Percentiles rank a stretch among this genome's conserved stretches.
Conservation (phyloP, 176 grass and related monocot genomes). For the Urochloa ruziziensis region DNA sequence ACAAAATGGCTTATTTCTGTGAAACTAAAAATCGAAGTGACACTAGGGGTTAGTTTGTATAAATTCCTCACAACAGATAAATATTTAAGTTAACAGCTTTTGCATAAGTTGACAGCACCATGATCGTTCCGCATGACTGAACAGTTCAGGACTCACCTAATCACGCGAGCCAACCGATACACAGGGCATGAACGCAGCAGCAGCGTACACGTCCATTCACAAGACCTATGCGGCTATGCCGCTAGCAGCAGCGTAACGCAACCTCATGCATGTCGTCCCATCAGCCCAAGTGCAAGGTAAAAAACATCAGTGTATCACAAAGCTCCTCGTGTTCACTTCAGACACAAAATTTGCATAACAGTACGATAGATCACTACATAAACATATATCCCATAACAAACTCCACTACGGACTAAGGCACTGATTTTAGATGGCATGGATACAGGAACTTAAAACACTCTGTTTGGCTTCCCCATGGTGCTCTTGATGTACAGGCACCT, state of each 20-base stretch:
- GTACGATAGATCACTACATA: neutral
- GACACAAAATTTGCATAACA: neutral
- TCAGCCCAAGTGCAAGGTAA: neutral
- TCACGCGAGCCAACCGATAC: neutral
- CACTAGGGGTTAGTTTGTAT: too few species aligned
- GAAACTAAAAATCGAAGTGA: too few species aligned
- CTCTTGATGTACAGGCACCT: constrained; percentile 93
- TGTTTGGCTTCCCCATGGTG: constrained; percentile 70
- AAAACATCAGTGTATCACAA: neutral
- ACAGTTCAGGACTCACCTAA: too few species aligned
- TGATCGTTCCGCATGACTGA: too few species aligned
- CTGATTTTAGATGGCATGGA: neutral
- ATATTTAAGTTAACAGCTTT: too few species aligned
- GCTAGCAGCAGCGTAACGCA: neutral
- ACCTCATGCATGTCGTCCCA: neutral
- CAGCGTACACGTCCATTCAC: neutral
- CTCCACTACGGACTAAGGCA: neutral
- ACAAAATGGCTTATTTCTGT: too few species aligned
- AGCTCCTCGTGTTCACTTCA: neutral
- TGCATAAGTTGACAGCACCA: too few species aligned
- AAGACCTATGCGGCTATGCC: neutral
- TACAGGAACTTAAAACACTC: constrained; percentile 49
- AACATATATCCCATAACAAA: neutral
- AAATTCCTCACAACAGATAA: too few species aligned
- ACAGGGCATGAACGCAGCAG: neutral